A percentile compares a stretch with the other conserved stretches of the same genome.
These are phyloP conservation scores for Aspergillus jensenii DNA, from an alignment of 2,329 filamentous ascomycete species.

Conservation along the genomic window DNA sequence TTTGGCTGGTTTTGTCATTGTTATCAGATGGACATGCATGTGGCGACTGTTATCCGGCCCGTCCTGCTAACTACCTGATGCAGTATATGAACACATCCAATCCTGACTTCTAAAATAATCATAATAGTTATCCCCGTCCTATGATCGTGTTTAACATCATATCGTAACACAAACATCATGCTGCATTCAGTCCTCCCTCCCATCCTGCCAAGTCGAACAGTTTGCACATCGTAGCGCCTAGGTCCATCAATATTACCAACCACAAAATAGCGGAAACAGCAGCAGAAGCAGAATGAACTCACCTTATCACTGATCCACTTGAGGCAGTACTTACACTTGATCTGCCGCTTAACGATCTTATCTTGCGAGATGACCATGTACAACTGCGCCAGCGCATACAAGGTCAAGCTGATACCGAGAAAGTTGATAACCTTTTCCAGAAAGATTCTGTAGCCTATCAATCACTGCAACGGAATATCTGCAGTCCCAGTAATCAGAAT, in stretches of 20 bases:
- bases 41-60: too few species aligned
- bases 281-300: slow-evolving; percentile 13
- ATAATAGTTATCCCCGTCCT: too few species aligned
- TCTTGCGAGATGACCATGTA: slow-evolving; percentile 64
- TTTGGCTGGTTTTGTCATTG: too few species aligned
- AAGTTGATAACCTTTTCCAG: slow-evolving; percentile 61
- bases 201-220: slow-evolving; percentile 60
- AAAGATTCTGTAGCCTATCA: slow-evolving; percentile 26
- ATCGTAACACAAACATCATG: too few species aligned
- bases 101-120: too few species aligned
- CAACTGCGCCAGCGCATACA: slow-evolving; percentile 63
- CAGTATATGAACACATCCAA: too few species aligned
- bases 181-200: slow-evolving; percentile 46
- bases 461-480: background rate
- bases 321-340: slow-evolving; percentile 60
- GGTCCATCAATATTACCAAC: slow-evolving; percentile 5
- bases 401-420: slow-evolving; percentile 61
- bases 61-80: too few species aligned
- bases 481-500: background rate
- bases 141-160: too few species aligned
- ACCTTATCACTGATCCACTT: slow-evolving; percentile 62
- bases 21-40: too few species aligned
- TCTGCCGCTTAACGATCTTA: slow-evolving; percentile 68
- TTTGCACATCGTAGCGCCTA: slow-evolving; percentile 54
- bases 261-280: background rate